Evolutionary conservation across 768 basidiomycete species (phyloP).

Genomic region (Favolaschia claudopus): DNA sequence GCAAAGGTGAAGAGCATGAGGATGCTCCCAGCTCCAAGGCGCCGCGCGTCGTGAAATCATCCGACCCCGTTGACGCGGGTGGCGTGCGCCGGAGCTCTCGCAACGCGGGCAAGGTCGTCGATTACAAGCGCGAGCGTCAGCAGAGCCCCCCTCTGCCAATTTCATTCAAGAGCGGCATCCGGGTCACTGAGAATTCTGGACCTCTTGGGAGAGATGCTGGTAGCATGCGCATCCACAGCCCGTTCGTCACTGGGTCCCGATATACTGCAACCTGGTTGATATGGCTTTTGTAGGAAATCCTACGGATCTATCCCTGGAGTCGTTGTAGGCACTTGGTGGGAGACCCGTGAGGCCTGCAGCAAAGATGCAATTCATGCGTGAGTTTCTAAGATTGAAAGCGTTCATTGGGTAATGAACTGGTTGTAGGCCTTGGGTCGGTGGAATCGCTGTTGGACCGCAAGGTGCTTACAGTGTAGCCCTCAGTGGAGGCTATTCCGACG

Average conservation of each 20-base stretch:
- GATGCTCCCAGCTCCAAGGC: conserved; percentile 36
- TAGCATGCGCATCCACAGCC: conserved; percentile 51
- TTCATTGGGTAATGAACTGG: conserved; percentile 9
- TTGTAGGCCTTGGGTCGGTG: conserved; percentile 80
- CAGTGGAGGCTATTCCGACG: conserved; percentile 90
- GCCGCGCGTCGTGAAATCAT: conserved; percentile 33
- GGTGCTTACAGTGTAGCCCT: conserved; percentile 89
- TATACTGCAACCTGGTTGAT: neutral
- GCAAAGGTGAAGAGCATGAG: conserved; percentile 42
- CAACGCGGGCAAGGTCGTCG: conserved; percentile 62
- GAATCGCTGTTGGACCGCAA: conserved; percentile 69
- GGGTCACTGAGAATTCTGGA: conserved; percentile 42
- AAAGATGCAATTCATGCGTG: conserved; percentile 86
- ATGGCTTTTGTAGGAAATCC: conserved; percentile 58
- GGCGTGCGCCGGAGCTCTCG: conserved; percentile 70
- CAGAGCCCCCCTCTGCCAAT: conserved; percentile 44
- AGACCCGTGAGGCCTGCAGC: conserved; percentile 72
- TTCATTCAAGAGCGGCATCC: conserved; percentile 48
- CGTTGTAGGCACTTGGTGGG: conserved; percentile 86
- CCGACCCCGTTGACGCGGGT: conserved; percentile 28
- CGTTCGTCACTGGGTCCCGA: conserved; percentile 48
- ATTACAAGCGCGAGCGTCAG: conserved; percentile 59
- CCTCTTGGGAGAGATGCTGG: conserved; percentile 43
- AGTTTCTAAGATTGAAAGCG: conserved; percentile 41
- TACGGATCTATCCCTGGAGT: conserved; percentile 86